Percentiles rank a stretch among this genome's conserved stretches.
Conservation (phyloP, 108 stramenopile species). For the Fragilariopsis cylindrus region DNA sequence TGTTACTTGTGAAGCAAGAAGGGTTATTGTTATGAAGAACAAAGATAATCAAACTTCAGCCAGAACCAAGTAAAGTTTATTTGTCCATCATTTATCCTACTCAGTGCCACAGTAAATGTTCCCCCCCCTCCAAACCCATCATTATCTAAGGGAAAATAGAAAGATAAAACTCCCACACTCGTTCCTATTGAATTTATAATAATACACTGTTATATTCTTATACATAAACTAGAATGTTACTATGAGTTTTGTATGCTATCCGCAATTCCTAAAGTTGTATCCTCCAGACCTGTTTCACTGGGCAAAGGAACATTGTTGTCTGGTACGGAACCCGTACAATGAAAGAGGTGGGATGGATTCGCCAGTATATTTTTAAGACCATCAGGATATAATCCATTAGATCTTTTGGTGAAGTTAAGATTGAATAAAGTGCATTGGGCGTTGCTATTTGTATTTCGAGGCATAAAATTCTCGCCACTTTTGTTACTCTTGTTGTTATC, state of each 20-base stretch:
- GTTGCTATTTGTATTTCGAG: too few species aligned
- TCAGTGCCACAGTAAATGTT: too few species aligned
- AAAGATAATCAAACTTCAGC: too few species aligned
- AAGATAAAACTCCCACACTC: neutral
- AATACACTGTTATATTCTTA: neutral
- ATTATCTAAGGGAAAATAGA: neutral
- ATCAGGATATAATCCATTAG: neutral
- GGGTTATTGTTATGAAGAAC: too few species aligned
- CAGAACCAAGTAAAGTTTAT: too few species aligned
- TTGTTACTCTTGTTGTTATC: neutral
- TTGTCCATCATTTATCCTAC: too few species aligned
- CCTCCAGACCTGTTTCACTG: neutral
- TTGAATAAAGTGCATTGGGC: too few species aligned
- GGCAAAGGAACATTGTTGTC: neutral
- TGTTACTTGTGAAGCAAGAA: too few species aligned
- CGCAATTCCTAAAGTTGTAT: neutral
- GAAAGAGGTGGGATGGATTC: constrained; percentile 6
- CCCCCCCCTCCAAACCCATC: too few species aligned
- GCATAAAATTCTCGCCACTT: neutral
- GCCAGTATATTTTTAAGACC: neutral
- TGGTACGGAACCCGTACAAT: constrained; percentile 7
- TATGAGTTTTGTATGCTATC: neutral
- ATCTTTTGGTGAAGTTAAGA: neutral
- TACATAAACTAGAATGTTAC: neutral
- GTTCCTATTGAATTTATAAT: neutral